phyloP scores from a whole-genome alignment of 495 filamentous ascomycete species.

The Aspergillus cristatus region DNA sequence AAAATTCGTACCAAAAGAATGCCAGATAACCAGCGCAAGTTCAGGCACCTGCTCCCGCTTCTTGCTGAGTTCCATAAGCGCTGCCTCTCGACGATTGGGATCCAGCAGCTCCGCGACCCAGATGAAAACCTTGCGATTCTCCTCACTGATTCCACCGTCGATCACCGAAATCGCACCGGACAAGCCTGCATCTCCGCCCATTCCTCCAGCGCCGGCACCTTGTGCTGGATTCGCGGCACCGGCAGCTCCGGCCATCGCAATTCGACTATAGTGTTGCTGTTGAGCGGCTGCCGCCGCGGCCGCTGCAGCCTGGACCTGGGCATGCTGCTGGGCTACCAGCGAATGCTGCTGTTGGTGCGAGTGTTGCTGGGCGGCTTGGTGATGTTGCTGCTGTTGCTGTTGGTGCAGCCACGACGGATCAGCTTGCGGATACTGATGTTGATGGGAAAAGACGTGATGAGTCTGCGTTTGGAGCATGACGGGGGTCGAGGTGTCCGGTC shows the following conservation, averaged over 20 bases:
- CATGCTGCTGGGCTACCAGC: constrained; percentile 45
- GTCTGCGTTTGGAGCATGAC: constrained; percentile 44
- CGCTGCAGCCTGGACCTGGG: constrained; percentile 51
- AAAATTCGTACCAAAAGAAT: constrained; percentile 80
- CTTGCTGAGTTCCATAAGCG: constrained; percentile 94
- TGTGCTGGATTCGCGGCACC: constrained; percentile 27
- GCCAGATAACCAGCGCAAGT: constrained; percentile 93
- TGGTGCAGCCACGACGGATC: constrained; percentile 74
- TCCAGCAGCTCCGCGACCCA: constrained; percentile 92
- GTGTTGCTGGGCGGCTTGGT: constrained; percentile 48
- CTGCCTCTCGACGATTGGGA: constrained; percentile 76
- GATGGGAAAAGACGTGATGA: constrained; percentile 62
- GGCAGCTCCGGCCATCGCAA: constrained; percentile 53
- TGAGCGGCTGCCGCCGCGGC: constrained; percentile 58
- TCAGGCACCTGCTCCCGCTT: constrained; percentile 98
- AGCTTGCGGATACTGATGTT: constrained; percentile 71
- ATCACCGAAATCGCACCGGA: constrained; percentile 36
- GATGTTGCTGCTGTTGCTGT: constrained; percentile 50
- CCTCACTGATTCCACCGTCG: constrained; percentile 66
- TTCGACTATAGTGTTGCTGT: constrained; percentile 73
- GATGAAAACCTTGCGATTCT: constrained; percentile 82
- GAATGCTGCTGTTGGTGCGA: constrained; percentile 39
- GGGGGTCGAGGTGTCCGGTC: constrained; percentile 20
- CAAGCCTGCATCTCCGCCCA: constrained; percentile 44
- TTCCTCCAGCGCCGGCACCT: constrained; percentile 32